Conservation (phyloP, 257 asterid genomes). For the Cruciata laevipes region DNA sequence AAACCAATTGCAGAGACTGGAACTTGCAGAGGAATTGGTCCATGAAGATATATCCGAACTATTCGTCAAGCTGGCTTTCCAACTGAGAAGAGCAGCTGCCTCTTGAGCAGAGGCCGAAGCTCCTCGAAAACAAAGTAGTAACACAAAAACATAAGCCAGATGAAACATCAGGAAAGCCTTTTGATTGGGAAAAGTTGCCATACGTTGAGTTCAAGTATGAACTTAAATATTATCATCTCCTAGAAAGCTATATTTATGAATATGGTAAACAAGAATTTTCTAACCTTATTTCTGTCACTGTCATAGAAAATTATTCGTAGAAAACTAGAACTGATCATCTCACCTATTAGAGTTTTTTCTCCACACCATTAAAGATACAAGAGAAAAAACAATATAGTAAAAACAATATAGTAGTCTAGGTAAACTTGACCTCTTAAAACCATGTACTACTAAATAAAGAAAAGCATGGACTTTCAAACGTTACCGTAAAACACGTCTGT, state of each 20-base stretch:
- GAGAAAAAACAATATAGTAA: no score
- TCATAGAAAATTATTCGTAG: not conserved
- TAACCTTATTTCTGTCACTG: not conserved
- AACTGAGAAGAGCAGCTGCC: constrained; percentile 17
- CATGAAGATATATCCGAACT: constrained; percentile 19
- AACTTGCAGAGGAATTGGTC: constrained; percentile 3
- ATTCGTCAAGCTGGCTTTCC: constrained; percentile 16
- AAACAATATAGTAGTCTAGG: no score
- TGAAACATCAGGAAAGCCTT: constrained; percentile 32
- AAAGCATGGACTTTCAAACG: no score
- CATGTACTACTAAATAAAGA: no score
- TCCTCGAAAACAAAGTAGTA: not conserved
- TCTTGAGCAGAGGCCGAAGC: constrained; percentile 13
- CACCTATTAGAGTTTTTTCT: no score
- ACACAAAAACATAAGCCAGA: not conserved
- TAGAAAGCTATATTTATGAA: no score
- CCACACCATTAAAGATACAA: not conserved
- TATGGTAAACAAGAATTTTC: not conserved
- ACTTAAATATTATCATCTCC: no score
- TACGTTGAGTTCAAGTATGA: no score
- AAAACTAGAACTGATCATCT: not conserved
- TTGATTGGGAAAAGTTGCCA: constrained; percentile 60
- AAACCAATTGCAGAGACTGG: constrained; percentile 22
- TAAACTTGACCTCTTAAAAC: no score
- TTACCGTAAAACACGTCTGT: no score